A percentile compares a stretch with the other conserved stretches of the same genome.
These are phyloP conservation scores for Gossypium australe DNA, from an alignment of 345 rosid genomes.

Conservation along the genomic window DNA sequence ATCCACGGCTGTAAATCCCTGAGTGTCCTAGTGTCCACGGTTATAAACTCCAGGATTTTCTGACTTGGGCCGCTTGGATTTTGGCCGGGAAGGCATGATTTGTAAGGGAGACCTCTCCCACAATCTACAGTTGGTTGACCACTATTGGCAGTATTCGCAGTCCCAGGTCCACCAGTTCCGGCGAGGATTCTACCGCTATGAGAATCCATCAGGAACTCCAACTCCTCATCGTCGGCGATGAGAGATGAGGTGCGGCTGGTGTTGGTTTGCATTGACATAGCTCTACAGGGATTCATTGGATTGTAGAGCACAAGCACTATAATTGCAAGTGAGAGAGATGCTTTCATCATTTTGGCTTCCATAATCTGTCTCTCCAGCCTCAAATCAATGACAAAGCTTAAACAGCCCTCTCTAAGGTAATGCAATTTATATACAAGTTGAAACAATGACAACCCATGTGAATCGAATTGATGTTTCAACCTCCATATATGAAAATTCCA, in stretches of 20 bases:
- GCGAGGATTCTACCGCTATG: neutral
- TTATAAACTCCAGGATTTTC: neutral
- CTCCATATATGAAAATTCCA: no score
- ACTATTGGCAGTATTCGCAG: no score
- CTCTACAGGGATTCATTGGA: neutral
- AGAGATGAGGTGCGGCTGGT: neutral
- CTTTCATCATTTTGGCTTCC: neutral
- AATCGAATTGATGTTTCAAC: no score
- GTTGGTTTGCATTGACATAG: neutral
- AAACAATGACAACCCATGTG: neutral
- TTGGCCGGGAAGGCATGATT: accelerated
- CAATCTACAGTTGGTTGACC: neutral
- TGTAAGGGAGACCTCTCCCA: neutral
- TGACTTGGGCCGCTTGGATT: no score
- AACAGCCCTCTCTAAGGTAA: neutral
- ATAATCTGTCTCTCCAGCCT: neutral
- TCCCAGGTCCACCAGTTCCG: neutral
- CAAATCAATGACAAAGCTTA: neutral
- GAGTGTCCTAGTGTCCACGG: neutral
- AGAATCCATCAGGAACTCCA: neutral
- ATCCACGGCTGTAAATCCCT: neutral
- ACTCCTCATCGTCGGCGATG: neutral
- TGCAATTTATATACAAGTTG: neutral
- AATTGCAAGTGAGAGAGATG: neutral
- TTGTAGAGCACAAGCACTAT: neutral